These are phyloP conservation scores for Geranomyces variabilis DNA, from an alignment of 192 early-diverging fungal genomes.

Conservation along the genomic window DNA sequence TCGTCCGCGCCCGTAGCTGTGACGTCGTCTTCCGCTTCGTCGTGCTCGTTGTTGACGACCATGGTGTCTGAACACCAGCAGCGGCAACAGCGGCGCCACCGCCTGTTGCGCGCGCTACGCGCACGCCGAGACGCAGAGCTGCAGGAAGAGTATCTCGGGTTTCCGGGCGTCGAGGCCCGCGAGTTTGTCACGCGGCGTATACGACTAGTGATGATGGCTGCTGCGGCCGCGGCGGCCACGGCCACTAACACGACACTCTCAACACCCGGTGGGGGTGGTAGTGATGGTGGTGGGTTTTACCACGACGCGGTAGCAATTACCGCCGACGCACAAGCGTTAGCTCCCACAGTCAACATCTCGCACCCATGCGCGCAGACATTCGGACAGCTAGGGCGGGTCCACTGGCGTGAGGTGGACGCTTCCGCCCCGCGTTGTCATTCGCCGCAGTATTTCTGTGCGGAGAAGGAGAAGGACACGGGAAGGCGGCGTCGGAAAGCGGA, in stretches of 20 bases:
- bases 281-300: neutral
- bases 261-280: too few species aligned
- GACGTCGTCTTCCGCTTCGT: too few species aligned
- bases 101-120: slow-evolving; percentile 1
- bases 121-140: neutral
- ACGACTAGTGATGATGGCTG: too few species aligned
- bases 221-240: too few species aligned
- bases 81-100: neutral
- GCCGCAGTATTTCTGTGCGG: neutral
- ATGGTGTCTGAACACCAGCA: neutral
- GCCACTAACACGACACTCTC: too few species aligned
- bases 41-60: too few species aligned
- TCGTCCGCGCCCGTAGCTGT: neutral
- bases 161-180: neutral
- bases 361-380: slow-evolving; percentile 17
- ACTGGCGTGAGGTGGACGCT: slow-evolving; percentile 10
- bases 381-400: neutral
- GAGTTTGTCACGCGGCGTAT: neutral
- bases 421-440: slow-evolving; percentile 13
- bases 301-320: too few species aligned
- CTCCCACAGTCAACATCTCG: slow-evolving; percentile 3
- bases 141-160: slow-evolving; percentile 16
- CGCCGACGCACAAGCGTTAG: neutral
- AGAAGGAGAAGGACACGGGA: too few species aligned
- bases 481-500: too few species aligned